Base-by-base conservation (phyloP, 805 yeast genomes). In the Metschnikowia dekortorum region DNA sequence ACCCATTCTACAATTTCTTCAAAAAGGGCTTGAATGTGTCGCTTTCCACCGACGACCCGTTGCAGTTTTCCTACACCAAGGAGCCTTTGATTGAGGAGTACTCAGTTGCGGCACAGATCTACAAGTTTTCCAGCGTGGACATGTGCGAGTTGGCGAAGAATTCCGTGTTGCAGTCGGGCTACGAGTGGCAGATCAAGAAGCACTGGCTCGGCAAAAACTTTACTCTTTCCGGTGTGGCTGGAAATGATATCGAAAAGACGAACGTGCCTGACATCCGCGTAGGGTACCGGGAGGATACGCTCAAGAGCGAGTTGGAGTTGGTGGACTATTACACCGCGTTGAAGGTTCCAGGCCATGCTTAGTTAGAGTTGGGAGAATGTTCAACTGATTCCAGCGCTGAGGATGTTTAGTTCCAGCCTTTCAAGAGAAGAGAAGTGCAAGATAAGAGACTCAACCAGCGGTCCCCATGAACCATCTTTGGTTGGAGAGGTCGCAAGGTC, bases 81-180 rank as follows among this genome's bases (percentile, higher is more conserved):
- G 99, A 94, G 64, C 98, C 99, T 13, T 77, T 94, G 62, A 94
- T 94, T 59, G 99, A 94, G 68, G 99, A 94, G 68, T 94, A 91
- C 66, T 89, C 97, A 2, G 98, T 94, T 31, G 99, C 99, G 6
- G 98, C 97, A 0, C 98, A 94, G 69, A 94, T 94, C 58, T 94
- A 91, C 76, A 90, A 94, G 65, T 76, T 94, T 39, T 89, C 96
- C 0, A 83, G 89, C 54, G 98, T 92, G 32, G 99, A 94, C 68
- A 89, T 94, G 95, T 91, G 98, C 65, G 99, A 94, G 66, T 74
- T 94, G 59, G 99, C 99, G 0, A 79, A 83, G 56, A 91, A 92
- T 68, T 91, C 98, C 0, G 98, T 94, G 3, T 67, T 78, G 52
- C 97, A 92, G 75, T 85, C 95, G 62, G 99, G 99, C 0, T 94